These are phyloP conservation scores for Phaffia australis DNA, from an alignment of 768 basidiomycete genomes.

Conservation along the genomic window DNA sequence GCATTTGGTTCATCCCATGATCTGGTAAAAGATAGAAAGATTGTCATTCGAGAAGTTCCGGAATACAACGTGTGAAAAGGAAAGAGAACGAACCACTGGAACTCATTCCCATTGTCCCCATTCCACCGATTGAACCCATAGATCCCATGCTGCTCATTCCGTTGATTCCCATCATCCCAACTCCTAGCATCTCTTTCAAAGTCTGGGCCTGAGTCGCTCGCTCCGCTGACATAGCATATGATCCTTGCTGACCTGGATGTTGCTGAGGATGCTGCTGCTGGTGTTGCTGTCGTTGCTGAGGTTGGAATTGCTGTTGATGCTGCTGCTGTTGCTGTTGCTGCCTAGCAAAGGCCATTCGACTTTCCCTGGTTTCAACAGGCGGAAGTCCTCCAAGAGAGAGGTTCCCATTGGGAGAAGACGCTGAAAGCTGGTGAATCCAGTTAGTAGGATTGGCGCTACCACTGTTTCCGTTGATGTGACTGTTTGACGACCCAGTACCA, in stretches of 20 bases:
- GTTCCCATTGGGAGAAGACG: too few relatives aligned
- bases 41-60: background rate
- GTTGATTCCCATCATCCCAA: constrained; percentile 13
- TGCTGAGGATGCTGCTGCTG: background rate
- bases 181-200: constrained; percentile 26
- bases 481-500: background rate
- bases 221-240: constrained; percentile 1
- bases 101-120: constrained; percentile 4
- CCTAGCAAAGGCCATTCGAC: constrained; percentile 21
- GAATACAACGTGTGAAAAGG: background rate
- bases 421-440: constrained; percentile 24
- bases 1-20: constrained; percentile 20
- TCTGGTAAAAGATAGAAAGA: constrained; percentile 1
- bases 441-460: constrained; percentile 12
- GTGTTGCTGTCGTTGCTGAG: background rate
- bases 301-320: constrained; percentile 2
- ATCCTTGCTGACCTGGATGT: too few relatives aligned
- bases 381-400: too few relatives aligned
- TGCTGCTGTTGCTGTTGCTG: constrained; percentile 17
- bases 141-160: constrained; percentile 12
- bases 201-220: constrained; percentile 23
- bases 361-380: background rate
- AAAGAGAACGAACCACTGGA: constrained; percentile 1
- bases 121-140: background rate
- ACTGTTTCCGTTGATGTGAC: constrained; percentile 8